Base-by-base conservation (phyloP, 371 early-diverging fungal genomes). In the Umbelopsis sp. region DNA sequence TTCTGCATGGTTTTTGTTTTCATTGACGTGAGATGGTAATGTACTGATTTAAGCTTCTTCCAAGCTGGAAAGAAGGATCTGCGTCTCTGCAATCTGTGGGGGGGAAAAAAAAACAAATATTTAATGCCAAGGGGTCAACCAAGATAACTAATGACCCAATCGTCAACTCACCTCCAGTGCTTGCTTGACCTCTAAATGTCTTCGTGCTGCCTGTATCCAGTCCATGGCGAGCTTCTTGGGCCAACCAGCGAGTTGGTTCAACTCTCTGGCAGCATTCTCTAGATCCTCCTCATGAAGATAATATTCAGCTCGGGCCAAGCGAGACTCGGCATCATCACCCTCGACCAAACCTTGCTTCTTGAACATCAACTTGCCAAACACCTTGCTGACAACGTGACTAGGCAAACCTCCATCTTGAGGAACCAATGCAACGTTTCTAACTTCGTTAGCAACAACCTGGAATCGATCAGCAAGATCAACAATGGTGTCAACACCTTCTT, bases 161-260 rank as follows among this genome's bases (percentile, higher is more conserved):
- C 3, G 38, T 11, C 25, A 20, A 72, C 73, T 73, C 78, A 91
- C 91, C 79, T 91, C 85, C 44, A 95, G 69, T 38, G 95, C 94
- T 79, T 96, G 96, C 76, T 91, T 86, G 62, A 94, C 85, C 75
- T 94, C 94, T 70, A 97, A 84, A 77, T 92, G 89, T 70, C 79
- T 76, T 63, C 95, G 84, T 2, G 95, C 95, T 50, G 86, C 80
- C 65, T 77, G 70, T 44, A 97, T 82, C 97, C 97, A 97, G 76
- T 94, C 96, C 70, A 78, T 73, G 20, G 94, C 93, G 53, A 97
- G 79, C 74, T 77, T 82, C 80, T 91, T 92, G 18, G 94, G 89
- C 97, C 97, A 97, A 10, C 97, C 96, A 67, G 77, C 80, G 48
- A 97, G 81, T 77, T 93, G 94, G 80, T 97, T 97, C 70, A 96